Evolutionary conservation across 2,329 filamentous ascomycete species (phyloP), one percentile per base, ranked within the genome.

Genomic region (Beauveria sp.): DNA sequence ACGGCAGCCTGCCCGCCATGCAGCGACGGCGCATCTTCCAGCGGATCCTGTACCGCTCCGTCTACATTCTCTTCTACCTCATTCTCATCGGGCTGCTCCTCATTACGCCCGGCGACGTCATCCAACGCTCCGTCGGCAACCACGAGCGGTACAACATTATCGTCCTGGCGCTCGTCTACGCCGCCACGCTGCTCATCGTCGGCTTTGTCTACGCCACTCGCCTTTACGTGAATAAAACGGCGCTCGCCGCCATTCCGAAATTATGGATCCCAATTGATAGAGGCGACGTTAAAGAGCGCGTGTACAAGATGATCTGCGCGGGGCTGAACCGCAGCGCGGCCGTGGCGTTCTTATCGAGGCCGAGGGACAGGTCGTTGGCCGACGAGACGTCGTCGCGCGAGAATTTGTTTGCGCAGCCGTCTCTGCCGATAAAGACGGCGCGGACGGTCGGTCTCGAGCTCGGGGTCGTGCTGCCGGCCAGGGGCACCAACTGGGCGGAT

Each of bases 231-330:
- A 96, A 91, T 69, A 86, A 90, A 65, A 89, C 83, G 51, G 86
- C 90, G 9, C 81, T 98, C 9, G 84, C 87, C 20, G 87, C 85
- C 4, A 96, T 99, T 63, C 95, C 95, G 1, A 95, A 93, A 73
- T 79, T 85, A 60, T 96, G 90, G 83, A 84, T 96, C 18, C 93
- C 93, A 0, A 81, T 96, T 65, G 91, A 95, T 67, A 90, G 91
- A 71, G 89, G 88, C 66, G 92, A 97, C 71, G 84, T 97, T 50
- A 84, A 83, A 50, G 87, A 86, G 66, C 81, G 82, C 61, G 91
- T 97, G 45, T 82, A 90, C 69, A 83, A 85, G 66, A 85, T 96
- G 77, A 88, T 99, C 62, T 82, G 82, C 18, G 84, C 86, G 54
- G 84, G 88, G 28, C 80, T 96, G 60, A 83, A 85, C 64, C 82